These are phyloP conservation scores for Prinsepia uniflora DNA, from an alignment of 306 rosid species.

Conservation along the genomic window DNA sequence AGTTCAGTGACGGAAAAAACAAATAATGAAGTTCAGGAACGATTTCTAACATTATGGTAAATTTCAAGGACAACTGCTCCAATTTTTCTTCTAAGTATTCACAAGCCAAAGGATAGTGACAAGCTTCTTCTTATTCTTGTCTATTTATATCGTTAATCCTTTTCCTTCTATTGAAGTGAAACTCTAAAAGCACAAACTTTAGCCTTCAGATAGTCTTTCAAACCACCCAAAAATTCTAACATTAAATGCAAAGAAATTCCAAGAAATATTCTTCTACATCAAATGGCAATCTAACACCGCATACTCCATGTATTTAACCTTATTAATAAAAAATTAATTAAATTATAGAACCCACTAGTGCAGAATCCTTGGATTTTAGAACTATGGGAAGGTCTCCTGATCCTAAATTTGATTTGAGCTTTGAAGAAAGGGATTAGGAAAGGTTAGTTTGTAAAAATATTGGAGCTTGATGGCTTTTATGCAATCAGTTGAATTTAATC, in stretches of 20 bases:
- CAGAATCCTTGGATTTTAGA: background rate
- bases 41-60: too few relatives aligned
- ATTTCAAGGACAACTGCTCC: too few relatives aligned
- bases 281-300: background rate
- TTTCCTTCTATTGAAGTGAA: background rate
- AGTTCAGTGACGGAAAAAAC: too few relatives aligned
- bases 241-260: background rate
- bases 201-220: background rate
- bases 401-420: background rate
- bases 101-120: background rate
- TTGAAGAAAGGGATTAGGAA: background rate
- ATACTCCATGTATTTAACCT: conserved; percentile 1
- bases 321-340: background rate
- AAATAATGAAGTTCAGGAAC: too few relatives aligned
- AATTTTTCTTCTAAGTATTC: background rate
- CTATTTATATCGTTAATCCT: background rate
- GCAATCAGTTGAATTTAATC: background rate
- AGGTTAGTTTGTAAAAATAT: background rate
- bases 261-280: background rate
- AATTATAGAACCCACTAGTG: background rate
- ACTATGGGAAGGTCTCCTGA: background rate
- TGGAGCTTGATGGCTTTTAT: background rate
- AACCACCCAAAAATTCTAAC: background rate
- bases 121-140: background rate
- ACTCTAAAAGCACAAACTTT: background rate